Base-by-base conservation (phyloP, 2,329 filamentous ascomycete species). In the Hyphodiscus sp. region DNA sequence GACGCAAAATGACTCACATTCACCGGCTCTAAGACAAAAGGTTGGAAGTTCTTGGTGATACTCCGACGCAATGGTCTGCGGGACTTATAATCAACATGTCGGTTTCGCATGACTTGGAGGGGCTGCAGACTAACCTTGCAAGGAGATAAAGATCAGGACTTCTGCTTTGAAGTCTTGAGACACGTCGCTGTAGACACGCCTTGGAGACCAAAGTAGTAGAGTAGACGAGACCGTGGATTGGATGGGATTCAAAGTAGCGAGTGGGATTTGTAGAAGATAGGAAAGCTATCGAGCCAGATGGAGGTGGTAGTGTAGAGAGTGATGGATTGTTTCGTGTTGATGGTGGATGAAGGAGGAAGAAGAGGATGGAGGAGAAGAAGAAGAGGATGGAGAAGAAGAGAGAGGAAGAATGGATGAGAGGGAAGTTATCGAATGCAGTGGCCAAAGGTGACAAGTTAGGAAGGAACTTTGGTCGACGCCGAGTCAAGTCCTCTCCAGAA, bases 211-310 rank as follows among this genome's bases (percentile, higher is more conserved):
- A 29, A 55, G 55, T 50, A 56, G 49, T 46, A 52, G 52, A 55
- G 38, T 49, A 51, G 55, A 53, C 51, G 57, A 52, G 56, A 52
- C 53, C 58, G 56, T 58, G 57, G 60, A 55, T 47, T 47, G 45
- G 53, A 61, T 55, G 52, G 56, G 52, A 52, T 54, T n/a, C 57
- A 57, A 52, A 57, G 60, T 63, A 67, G 66, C 63, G 65, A 67
- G 61, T 62, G 61, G 55, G 56, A 53, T 55, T 59, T 66, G 61
- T 68, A 62, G 61, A 66, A 65, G 66, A 68, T 68, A 67, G 63
- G 58, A 60, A 26, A 67, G 66, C 65, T 68, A 67, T 67, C 66
- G 58, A 67, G 67, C 66, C 64, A 67, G 64, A 66, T 64, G 58
- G 52, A 50, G 56, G 54, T 59, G 23, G 56, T 60, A 58, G 56